A percentile compares a stretch with the other conserved stretches of the same genome.
phyloP scores from a whole-genome alignment of 2,329 filamentous ascomycete species.

The Cercospora citrullina region DNA sequence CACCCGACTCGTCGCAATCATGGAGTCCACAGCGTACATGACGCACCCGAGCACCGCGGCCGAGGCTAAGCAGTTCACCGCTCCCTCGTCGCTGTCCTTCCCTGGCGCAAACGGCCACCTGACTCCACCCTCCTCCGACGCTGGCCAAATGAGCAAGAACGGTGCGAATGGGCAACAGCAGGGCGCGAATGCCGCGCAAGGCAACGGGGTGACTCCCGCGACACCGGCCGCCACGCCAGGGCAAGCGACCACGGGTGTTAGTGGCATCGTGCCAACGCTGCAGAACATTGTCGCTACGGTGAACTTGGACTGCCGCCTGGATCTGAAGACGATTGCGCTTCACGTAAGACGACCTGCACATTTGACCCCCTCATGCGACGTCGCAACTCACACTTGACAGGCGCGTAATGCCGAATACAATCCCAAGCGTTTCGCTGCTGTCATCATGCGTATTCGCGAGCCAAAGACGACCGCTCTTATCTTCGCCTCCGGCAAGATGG shows the following conservation, averaged over 20 bases:
- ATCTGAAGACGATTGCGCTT: constrained; percentile 97
- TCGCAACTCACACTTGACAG: constrained; percentile 6
- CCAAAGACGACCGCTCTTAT: constrained; percentile 98
- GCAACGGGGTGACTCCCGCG: constrained; percentile 76
- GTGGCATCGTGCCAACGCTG: constrained; percentile 42
- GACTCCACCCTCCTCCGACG: constrained; percentile 74
- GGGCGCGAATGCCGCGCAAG: constrained; percentile 46
- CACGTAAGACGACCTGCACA: constrained; percentile 50
- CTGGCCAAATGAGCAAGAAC: constrained; percentile 58
- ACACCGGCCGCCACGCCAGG: constrained; percentile 91
- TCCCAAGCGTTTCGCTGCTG: constrained; percentile 62
- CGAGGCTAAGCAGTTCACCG: constrained; percentile 95
- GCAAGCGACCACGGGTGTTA: constrained; percentile 60
- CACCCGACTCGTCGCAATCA: constrained; percentile 47
- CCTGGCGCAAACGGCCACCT: constrained; percentile 74
- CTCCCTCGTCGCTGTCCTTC: constrained; percentile 87
- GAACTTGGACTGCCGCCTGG: constrained; percentile 93
- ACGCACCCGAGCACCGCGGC: constrained; percentile 88
- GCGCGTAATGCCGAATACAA: constrained; percentile 94
- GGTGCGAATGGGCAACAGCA: constrained; percentile 48
- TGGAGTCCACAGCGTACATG: constrained; percentile 71
- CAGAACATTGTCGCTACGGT: constrained; percentile 72
- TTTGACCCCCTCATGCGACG: not conserved
- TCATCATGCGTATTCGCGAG: constrained; percentile 98
- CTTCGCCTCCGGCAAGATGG: constrained; percentile 99